Conservation (phyloP, 1,139 yeast genomes). For the Kazachstania sp. region DNA sequence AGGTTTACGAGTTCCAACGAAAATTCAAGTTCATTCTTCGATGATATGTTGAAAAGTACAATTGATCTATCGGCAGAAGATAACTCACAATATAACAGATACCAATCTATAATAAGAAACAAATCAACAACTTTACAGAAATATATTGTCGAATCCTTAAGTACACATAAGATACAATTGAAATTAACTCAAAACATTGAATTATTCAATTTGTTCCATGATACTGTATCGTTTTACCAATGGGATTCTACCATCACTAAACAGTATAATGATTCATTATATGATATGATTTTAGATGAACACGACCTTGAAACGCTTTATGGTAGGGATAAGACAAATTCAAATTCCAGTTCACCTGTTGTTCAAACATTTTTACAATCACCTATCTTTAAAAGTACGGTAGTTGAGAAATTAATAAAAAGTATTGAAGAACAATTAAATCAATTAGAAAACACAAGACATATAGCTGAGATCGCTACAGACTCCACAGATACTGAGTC, state of each 20-base stretch:
- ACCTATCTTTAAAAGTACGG: slow-evolving; percentile 6
- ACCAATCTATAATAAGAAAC: background rate
- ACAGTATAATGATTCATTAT: slow-evolving; percentile 8
- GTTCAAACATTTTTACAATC: slow-evolving; percentile 6
- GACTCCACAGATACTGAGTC: background rate
- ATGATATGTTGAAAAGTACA: slow-evolving; percentile 5
- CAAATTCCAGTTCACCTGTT: background rate
- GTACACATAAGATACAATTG: background rate
- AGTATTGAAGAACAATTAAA: background rate
- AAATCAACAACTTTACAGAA: background rate
- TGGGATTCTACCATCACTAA: slow-evolving; percentile 7
- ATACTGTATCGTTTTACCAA: background rate
- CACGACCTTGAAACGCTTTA: slow-evolving; percentile 10
- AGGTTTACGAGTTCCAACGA: background rate
- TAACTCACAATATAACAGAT: background rate
- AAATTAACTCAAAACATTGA: background rate
- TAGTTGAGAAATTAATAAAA: slow-evolving; percentile 4
- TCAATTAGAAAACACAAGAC: background rate
- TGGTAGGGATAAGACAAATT: background rate
- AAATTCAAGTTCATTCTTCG: slow-evolving; percentile 5
- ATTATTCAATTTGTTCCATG: background rate
- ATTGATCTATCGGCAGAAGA: background rate
- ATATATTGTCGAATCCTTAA: background rate
- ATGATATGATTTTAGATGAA: slow-evolving; percentile 7
- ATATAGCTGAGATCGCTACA: background rate